phyloP scores from a whole-genome alignment of 2,329 filamentous ascomycete genomes.

The Simplicillium aogashimaense region DNA sequence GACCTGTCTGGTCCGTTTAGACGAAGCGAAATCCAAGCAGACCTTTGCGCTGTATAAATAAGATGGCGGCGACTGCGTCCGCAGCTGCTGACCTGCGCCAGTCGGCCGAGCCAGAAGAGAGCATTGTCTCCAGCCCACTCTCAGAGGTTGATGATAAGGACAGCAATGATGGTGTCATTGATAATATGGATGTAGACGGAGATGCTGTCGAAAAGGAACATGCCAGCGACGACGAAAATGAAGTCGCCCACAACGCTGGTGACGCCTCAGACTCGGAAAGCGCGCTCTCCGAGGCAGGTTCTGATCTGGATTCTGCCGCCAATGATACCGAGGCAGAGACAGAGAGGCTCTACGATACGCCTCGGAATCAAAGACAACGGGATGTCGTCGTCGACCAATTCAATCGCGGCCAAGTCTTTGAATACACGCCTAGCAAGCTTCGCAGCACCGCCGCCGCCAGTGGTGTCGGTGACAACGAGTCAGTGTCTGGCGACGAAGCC shows the following conservation, averaged over 20 bases:
- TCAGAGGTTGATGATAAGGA: slow-evolving; percentile 84
- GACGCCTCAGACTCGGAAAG: slow-evolving; percentile 37
- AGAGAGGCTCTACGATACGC: slow-evolving; percentile 84
- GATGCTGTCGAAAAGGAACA: slow-evolving; percentile 19
- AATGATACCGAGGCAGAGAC: slow-evolving; percentile 84
- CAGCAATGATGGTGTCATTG: slow-evolving; percentile 57
- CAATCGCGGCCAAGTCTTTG: slow-evolving; percentile 43
- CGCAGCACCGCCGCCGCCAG: slow-evolving; percentile 35
- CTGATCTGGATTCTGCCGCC: slow-evolving; percentile 28
- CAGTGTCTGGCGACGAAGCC: slow-evolving; percentile 28
- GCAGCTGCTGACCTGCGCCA: slow-evolving; percentile 39
- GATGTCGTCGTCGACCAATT: slow-evolving; percentile 50
- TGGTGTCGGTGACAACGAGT: slow-evolving; percentile 24
- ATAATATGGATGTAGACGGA: slow-evolving; percentile 41
- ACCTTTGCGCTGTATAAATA: too few species aligned
- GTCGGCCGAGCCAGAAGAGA: slow-evolving; percentile 46
- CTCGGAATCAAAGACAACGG: slow-evolving; percentile 53
- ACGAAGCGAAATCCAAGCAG: too few species aligned
- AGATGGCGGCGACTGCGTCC: slow-evolving; percentile 45
- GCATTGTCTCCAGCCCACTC: slow-evolving; percentile 77
- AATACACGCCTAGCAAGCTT: slow-evolving; percentile 69
- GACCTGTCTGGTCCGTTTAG: too few species aligned
- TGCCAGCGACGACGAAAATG: slow-evolving; percentile 15
- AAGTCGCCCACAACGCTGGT: slow-evolving; percentile 11
- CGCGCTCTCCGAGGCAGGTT: slow-evolving; percentile 44